Conservation (phyloP, 2,329 filamentous ascomycete species). For the Alternaria sp. region DNA sequence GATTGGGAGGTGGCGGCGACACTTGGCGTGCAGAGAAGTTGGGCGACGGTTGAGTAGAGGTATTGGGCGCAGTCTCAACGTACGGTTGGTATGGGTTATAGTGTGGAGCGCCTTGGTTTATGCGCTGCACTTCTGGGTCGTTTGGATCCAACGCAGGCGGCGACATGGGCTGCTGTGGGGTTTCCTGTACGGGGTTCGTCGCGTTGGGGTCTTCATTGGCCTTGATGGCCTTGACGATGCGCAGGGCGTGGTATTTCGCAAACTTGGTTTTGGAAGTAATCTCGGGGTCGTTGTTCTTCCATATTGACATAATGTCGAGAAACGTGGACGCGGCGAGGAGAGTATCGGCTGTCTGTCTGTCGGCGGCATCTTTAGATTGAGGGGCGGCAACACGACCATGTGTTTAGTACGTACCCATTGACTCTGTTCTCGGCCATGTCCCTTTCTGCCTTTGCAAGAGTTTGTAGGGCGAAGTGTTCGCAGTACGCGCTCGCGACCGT, state of each 20-base stretch:
- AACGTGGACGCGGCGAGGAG: conserved; percentile 94
- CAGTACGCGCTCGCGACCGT: conserved; percentile 88
- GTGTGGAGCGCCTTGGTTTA: conserved; percentile 52
- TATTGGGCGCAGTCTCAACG: conserved; percentile 69
- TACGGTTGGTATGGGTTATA: conserved; percentile 57
- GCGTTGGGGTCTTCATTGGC: conserved; percentile 91
- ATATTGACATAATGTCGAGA: conserved; percentile 85
- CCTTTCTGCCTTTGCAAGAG: conserved; percentile 83
- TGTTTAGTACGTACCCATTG: conserved; percentile 66
- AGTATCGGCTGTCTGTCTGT: conserved; percentile 88
- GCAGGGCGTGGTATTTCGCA: conserved; percentile 92
- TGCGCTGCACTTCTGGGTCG: conserved; percentile 70
- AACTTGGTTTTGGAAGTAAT: conserved; percentile 89
- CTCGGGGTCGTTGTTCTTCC: conserved; percentile 76
- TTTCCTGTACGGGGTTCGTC: conserved; percentile 77
- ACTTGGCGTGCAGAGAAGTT: conserved; percentile 55
- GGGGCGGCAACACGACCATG: not conserved
- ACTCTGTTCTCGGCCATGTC: conserved; percentile 84
- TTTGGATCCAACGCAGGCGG: conserved; percentile 65
- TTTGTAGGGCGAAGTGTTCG: conserved; percentile 91
- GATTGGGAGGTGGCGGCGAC: conserved; percentile 55
- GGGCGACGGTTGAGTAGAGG: conserved; percentile 58
- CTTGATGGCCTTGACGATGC: conserved; percentile 90
- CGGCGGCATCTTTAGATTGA: conserved; percentile 12
- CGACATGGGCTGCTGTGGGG: conserved; percentile 46